Percentiles rank a stretch among this genome's conserved stretches.
Evolutionary conservation across 495 filamentous ascomycete species (phyloP).

Genomic region (Aspergillus asperescens): DNA sequence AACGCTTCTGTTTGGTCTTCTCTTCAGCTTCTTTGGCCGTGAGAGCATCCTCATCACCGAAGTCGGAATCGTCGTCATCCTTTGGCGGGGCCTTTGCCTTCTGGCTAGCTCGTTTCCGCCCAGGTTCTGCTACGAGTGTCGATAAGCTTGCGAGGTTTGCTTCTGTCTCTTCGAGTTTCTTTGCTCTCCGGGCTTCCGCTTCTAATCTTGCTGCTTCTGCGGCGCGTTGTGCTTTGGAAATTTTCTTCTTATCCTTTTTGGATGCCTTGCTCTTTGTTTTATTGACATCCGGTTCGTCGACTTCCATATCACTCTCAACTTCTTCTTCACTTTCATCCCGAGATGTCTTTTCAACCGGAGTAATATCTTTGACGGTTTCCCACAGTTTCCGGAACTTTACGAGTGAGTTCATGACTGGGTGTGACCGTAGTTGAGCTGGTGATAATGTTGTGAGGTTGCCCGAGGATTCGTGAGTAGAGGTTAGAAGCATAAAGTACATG

Average conservation of each 20-base stretch:
- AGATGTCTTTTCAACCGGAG: constrained; percentile 24
- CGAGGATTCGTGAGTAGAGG: constrained; percentile 57
- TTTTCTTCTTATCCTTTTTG: constrained; percentile 39
- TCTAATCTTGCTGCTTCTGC: constrained; percentile 48
- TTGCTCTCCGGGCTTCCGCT: constrained; percentile 50
- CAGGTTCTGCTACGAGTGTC: constrained; percentile 32
- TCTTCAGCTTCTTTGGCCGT: constrained; percentile 64
- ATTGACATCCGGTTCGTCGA: constrained; percentile 17
- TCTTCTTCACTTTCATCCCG: constrained; percentile 10
- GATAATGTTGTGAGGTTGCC: constrained; percentile 48
- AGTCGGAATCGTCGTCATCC: constrained; percentile 54
- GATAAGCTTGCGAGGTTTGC: constrained; percentile 67
- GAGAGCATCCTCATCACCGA: constrained; percentile 60
- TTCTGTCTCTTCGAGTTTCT: constrained; percentile 52
- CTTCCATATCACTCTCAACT: constrained; percentile 14
- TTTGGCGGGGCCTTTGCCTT: constrained; percentile 31
- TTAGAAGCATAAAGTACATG: constrained; percentile 90
- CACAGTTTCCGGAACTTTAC: constrained; percentile 76
- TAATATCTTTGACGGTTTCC: constrained; percentile 61
- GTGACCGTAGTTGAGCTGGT: constrained; percentile 71
- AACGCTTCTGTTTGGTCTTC: constrained; percentile 81
- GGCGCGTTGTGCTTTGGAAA: constrained; percentile 46
- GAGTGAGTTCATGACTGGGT: constrained; percentile 81
- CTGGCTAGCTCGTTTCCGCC: constrained; percentile 30
- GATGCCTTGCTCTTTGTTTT: constrained; percentile 25